phyloP scores from a whole-genome alignment of 2,329 filamentous ascomycete species.

The Aspergillus felis region DNA sequence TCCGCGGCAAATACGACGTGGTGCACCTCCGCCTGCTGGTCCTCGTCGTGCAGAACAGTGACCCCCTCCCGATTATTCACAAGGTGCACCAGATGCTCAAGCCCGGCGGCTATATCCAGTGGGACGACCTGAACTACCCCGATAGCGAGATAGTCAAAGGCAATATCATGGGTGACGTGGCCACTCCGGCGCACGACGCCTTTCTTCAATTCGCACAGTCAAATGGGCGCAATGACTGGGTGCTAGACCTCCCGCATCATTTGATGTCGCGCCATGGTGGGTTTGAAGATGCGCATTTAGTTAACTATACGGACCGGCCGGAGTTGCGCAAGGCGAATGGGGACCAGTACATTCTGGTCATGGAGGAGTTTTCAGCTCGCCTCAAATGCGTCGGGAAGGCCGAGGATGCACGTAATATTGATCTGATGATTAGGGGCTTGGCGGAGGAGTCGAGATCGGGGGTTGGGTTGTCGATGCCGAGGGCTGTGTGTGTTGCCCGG shows the following conservation, averaged over 20 bases:
- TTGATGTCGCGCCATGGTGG: not conserved
- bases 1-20: not conserved
- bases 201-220: not conserved
- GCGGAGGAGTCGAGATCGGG: not conserved
- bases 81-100: not conserved
- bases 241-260: not conserved
- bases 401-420: not conserved
- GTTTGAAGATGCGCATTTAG: not conserved
- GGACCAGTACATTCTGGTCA: conserved; percentile 1
- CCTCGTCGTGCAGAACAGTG: not conserved
- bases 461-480: not conserved
- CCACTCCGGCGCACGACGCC: not conserved
- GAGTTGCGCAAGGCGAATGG: conserved; percentile 1
- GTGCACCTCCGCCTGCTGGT: not conserved
- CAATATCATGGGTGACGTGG: not conserved
- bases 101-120: conserved; percentile 1
- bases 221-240: not conserved
- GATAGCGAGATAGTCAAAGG: not conserved
- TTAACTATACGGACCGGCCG: not conserved
- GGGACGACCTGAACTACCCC: conserved; percentile 2
- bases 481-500: not conserved
- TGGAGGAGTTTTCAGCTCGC: not conserved
- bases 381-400: not conserved
- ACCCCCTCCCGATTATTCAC: not conserved
- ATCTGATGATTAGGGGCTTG: no score